Conservation (phyloP, 1,139 yeast species). For the Lodderomyces metapsilosis region DNA sequence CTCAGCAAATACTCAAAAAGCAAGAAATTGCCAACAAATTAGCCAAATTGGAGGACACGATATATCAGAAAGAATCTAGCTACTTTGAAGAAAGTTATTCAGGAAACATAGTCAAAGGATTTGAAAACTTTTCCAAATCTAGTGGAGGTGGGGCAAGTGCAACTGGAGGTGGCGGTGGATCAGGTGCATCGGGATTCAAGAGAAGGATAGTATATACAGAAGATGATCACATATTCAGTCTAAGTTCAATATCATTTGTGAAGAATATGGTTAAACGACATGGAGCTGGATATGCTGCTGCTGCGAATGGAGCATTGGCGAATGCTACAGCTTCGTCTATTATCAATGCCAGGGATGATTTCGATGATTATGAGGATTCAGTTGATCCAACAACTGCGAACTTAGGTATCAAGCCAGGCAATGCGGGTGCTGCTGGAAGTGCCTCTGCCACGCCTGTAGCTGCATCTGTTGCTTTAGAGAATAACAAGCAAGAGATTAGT, state of each 20-base stretch:
- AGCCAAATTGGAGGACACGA: constrained; percentile 67
- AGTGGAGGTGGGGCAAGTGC: constrained; percentile 20
- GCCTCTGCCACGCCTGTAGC: background rate
- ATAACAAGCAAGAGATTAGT: constrained; percentile 4
- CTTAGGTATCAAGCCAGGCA: constrained; percentile 7
- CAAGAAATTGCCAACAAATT: constrained; percentile 64
- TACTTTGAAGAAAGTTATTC: constrained; percentile 68
- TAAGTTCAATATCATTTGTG: constrained; percentile 73
- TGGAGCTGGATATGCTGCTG: constrained; percentile 15
- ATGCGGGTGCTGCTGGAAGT: background rate
- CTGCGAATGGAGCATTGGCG: constrained; percentile 8
- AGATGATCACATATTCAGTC: constrained; percentile 81
- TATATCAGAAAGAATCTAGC: constrained; percentile 77
- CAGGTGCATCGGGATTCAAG: constrained; percentile 27
- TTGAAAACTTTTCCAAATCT: constrained; percentile 74
- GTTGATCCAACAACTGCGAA: constrained; percentile 30
- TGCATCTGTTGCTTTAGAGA: background rate
- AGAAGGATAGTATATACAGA: constrained; percentile 63
- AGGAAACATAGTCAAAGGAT: constrained; percentile 87
- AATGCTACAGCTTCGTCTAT: background rate
- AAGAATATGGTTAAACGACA: constrained; percentile 53
- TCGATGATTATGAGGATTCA: constrained; percentile 47
- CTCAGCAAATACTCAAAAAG: constrained; percentile 62
- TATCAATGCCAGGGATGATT: constrained; percentile 29
- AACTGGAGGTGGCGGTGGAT: constrained; percentile 10